phyloP scores from a whole-genome alignment of 2,329 filamentous ascomycete genomes.

The Orbilia javanica region DNA sequence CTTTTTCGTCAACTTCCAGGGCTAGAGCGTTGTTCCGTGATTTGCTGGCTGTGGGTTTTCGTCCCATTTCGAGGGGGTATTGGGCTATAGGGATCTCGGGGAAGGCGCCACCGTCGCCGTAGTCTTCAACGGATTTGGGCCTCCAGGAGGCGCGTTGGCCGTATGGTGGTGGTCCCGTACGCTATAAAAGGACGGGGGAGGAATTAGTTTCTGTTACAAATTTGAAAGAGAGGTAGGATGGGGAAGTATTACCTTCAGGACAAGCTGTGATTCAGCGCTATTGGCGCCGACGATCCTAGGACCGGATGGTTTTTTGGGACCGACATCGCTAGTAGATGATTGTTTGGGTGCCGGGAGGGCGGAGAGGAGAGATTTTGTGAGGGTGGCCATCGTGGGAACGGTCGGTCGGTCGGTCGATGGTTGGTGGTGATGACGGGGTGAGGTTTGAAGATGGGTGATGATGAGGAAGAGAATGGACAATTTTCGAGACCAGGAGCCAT shows the following conservation, averaged over 20 bases:
- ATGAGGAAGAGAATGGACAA: slow-evolving; percentile 1
- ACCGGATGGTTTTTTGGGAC: slow-evolving; percentile 75
- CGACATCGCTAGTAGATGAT: slow-evolving; percentile 38
- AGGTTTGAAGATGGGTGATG: background rate
- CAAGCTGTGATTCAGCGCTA: slow-evolving; percentile 87
- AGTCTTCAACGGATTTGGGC: slow-evolving; percentile 88
- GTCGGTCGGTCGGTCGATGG: slow-evolving; percentile 17
- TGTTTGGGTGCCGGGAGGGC: slow-evolving; percentile 61
- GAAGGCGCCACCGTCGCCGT: slow-evolving; percentile 94
- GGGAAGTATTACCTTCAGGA: slow-evolving; percentile 73
- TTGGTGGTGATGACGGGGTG: slow-evolving; percentile 1
- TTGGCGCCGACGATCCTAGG: slow-evolving; percentile 84
- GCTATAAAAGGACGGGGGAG: slow-evolving; percentile 66
- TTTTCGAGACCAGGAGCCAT: slow-evolving; percentile 24
- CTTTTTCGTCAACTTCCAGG: slow-evolving; percentile 90
- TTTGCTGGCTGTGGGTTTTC: slow-evolving; percentile 81
- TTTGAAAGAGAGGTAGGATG: background rate
- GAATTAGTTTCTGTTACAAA: slow-evolving; percentile 57
- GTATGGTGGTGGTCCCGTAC: slow-evolving; percentile 86
- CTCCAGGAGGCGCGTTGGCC: slow-evolving; percentile 90
- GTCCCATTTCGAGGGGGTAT: slow-evolving; percentile 95
- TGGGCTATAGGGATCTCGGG: slow-evolving; percentile 94
- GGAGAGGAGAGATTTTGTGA: slow-evolving; percentile 61
- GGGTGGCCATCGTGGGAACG: slow-evolving; percentile 59
- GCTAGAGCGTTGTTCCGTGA: slow-evolving; percentile 73